Base-by-base conservation (phyloP, 1,139 yeast species). In the Dujonia santamariae region DNA sequence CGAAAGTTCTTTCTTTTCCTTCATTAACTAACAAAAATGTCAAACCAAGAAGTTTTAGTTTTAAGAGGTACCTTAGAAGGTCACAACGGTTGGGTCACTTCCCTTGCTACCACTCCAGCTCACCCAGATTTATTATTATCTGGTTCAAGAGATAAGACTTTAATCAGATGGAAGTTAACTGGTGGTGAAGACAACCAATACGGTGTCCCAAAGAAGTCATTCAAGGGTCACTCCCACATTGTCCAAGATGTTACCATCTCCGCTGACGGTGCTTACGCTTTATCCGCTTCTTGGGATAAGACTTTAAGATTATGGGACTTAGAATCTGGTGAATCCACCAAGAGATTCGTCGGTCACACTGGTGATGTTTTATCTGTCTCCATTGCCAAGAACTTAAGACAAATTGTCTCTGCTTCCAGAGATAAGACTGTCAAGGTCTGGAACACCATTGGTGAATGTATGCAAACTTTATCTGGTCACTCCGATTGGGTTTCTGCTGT, bases 231-330 rank as follows among this genome's bases (percentile, higher is more conserved):
- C 87, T 84, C 95, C 56, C 98, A 92, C 90, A 92, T 92, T 64
- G 96, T 92, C 54, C 92, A 88, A 76, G 98, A 92, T 67, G 94
- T 90, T 67, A 86, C 95, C 66, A 85, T 92, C 75, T 87, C 98
- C 50, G 92, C 95, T 66, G 98, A 94, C 68, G 98, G 98, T 72
- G 83, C 85, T 64, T 92, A 82, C 78, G 98, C 97, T 63, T 78
- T 92, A 68, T 92, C 98, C 51, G 97, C 96, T 61, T 94, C 98
- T 61, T 92, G 99, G 99, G 98, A 92, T 71, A 87, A 85, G 78
- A 90, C 98, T 64, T 80, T 94, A 70, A 94, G 97, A 81, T 85
- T 92, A 66, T 92, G 99, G 99, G 92, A 87, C 71, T 80, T 92
- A 62, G 83, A 82, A 67, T 79, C 94, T 58, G 99, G 98, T 78